Evolutionary conservation across 352 stramenopile species (phyloP).

Genomic region (Nothophytophthora sp.): DNA sequence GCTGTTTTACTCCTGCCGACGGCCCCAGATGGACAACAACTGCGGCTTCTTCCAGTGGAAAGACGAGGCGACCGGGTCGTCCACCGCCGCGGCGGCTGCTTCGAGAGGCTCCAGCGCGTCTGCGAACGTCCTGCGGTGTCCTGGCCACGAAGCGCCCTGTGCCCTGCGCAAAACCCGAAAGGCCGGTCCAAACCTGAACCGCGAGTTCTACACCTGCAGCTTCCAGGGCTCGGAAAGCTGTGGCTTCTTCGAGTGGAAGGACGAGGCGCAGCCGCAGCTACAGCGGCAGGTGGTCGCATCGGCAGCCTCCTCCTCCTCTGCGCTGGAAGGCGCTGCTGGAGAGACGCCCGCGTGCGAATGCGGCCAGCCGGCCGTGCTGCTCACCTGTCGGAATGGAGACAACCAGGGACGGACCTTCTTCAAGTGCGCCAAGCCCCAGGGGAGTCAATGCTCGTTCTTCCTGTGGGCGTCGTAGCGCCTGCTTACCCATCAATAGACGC

Average conservation of each 20-base stretch:
- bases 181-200: slow-evolving; percentile 78
- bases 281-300: not conserved
- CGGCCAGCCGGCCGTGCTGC: slow-evolving; percentile 33
- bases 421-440: slow-evolving; percentile 87
- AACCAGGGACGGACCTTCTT: slow-evolving; percentile 95
- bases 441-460: slow-evolving; percentile 92
- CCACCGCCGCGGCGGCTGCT: not conserved
- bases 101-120: slow-evolving; percentile 3
- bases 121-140: slow-evolving; percentile 32
- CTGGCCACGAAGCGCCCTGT: slow-evolving; percentile 44
- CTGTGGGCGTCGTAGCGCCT: slow-evolving; percentile 73
- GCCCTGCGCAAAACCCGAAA: slow-evolving; percentile 50
- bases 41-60: slow-evolving; percentile 84
- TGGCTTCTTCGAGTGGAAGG: slow-evolving; percentile 90
- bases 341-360: slow-evolving; percentile 45
- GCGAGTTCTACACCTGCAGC: slow-evolving; percentile 94
- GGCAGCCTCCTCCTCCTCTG: slow-evolving; percentile 3
- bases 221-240: slow-evolving; percentile 66
- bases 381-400: slow-evolving; percentile 65
- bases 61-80: slow-evolving; percentile 37
- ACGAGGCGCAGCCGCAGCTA: slow-evolving; percentile 51
- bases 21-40: slow-evolving; percentile 53
- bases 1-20: slow-evolving; percentile 59
- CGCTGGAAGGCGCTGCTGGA: not conserved
- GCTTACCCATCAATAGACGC: slow-evolving; percentile 3